Conservation (phyloP, 2,329 filamentous ascomycete species). For the Xylariaceae sp. region DNA sequence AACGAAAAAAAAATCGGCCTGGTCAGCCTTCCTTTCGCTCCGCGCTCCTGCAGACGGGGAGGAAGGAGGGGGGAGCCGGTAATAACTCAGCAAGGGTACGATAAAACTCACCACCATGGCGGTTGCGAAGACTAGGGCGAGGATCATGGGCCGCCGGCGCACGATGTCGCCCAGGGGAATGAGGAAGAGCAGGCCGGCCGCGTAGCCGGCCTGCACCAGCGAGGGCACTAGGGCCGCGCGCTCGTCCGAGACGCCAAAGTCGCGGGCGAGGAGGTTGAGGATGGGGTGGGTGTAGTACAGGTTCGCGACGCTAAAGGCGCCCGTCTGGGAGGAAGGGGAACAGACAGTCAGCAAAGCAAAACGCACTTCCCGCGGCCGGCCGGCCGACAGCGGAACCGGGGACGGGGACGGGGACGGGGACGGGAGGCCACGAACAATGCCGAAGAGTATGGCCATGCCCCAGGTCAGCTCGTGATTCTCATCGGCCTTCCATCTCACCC, state of each 20-base stretch:
- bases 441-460: conserved; percentile 21
- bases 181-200: conserved; percentile 62
- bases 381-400: too few species aligned
- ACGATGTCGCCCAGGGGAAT: conserved; percentile 69
- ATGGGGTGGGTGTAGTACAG: conserved; percentile 78
- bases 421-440: conserved; percentile 23
- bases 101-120: conserved; percentile 51
- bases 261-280: conserved; percentile 63
- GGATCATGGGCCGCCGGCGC: conserved; percentile 59
- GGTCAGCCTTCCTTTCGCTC: too few species aligned
- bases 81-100: neutral
- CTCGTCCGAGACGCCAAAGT: conserved; percentile 65
- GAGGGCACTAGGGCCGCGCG: conserved; percentile 62
- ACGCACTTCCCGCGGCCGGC: too few species aligned
- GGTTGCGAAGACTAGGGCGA: conserved; percentile 59
- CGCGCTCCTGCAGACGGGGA: too few species aligned
- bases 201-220: conserved; percentile 73
- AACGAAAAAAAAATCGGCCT: neutral
- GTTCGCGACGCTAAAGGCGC: conserved; percentile 67
- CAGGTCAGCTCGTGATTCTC: conserved; percentile 20
- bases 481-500: conserved; percentile 18
- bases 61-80: too few species aligned
- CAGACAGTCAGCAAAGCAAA: too few species aligned
- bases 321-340: too few species aligned
- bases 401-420: too few species aligned